Percentiles rank a stretch among this genome's conserved stretches.
phyloP scores from a whole-genome alignment of 192 early-diverging fungal species.

The Linnemannia exigua region DNA sequence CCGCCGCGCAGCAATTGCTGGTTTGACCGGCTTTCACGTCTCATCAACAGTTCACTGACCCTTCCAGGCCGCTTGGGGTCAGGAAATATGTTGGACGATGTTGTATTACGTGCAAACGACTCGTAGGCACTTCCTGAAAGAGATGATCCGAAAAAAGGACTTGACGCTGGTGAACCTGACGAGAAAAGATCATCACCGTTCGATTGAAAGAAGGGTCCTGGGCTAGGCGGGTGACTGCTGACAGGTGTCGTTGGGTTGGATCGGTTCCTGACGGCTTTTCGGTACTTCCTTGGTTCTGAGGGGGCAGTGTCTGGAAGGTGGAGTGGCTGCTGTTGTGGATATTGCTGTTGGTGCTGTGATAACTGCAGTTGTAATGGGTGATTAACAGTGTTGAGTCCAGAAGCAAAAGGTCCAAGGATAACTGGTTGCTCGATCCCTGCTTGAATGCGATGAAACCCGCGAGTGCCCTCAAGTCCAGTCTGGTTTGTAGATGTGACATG shows the following conservation, averaged over 20 bases:
- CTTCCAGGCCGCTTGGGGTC: constrained; percentile 3
- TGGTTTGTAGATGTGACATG: not conserved
- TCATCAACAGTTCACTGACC: constrained; percentile 34
- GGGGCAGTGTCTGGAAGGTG: not conserved
- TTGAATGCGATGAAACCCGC: constrained; percentile 38
- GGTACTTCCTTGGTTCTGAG: constrained; percentile 38
- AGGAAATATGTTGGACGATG: constrained; percentile 21
- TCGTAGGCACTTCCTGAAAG: constrained; percentile 10
- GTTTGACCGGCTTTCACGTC: constrained; percentile 29
- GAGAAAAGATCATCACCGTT: constrained; percentile 17
- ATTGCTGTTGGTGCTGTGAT: not conserved
- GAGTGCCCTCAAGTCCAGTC: constrained; percentile 28
- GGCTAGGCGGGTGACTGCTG: constrained; percentile 48
- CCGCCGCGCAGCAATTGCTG: not conserved
- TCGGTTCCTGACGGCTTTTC: constrained; percentile 35
- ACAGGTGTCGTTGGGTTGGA: constrained; percentile 51
- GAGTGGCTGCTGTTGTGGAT: not conserved
- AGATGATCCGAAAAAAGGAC: not conserved
- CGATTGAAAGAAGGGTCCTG: not conserved
- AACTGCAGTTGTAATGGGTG: not conserved
- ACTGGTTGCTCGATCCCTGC: not conserved
- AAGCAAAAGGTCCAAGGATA: not conserved
- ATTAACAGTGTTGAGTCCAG: not conserved
- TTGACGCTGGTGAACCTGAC: constrained; percentile 1
- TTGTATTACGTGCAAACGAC: constrained; percentile 13